Evolutionary conservation across 2,329 filamentous ascomycete genomes (phyloP).

Genomic region (Amylocarpus encephaloides): DNA sequence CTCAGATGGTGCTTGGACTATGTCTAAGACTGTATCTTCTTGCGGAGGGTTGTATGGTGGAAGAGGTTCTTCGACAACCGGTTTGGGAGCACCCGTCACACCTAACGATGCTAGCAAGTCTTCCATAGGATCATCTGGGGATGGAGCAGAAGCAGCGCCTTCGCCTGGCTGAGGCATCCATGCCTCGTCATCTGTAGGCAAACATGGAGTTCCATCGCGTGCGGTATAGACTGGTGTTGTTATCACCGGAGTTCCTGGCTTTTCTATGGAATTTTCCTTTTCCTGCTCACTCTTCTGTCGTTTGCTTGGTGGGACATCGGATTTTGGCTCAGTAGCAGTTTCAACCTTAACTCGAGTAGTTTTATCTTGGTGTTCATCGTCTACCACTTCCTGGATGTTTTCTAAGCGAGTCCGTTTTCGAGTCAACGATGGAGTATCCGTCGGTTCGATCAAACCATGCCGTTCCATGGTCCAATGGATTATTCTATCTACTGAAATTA

Average conservation of each 20-base stretch:
- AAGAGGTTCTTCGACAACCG: slow-evolving; percentile 18
- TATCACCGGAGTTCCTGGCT: slow-evolving; percentile 5
- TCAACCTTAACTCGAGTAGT: slow-evolving; percentile 13
- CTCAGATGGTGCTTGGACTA: slow-evolving; percentile 3
- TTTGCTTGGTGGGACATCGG: slow-evolving; percentile 18
- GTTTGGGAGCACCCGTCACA: slow-evolving; percentile 33
- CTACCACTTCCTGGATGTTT: slow-evolving; percentile 8
- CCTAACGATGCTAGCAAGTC: slow-evolving; percentile 32
- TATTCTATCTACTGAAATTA: slow-evolving; percentile 26
- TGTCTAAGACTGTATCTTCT: not conserved
- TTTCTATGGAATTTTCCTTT: not conserved
- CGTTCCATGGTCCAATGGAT: slow-evolving; percentile 21
- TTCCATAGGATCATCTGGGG: slow-evolving; percentile 26
- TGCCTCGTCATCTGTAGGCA: slow-evolving; percentile 24
- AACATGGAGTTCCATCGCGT: slow-evolving; percentile 21
- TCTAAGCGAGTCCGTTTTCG: slow-evolving; percentile 24
- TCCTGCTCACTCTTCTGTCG: slow-evolving; percentile 20
- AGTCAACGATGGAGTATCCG: slow-evolving; percentile 5
- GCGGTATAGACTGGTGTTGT: slow-evolving; percentile 13
- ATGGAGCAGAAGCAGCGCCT: slow-evolving; percentile 13
- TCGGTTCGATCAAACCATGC: slow-evolving; percentile 9
- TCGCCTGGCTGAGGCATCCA: slow-evolving; percentile 31
- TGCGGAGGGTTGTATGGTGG: slow-evolving; percentile 8
- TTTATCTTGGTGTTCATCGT: slow-evolving; percentile 15
- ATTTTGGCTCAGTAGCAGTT: slow-evolving; percentile 3